phyloP scores from a whole-genome alignment of 2,329 filamentous ascomycete genomes.

The Penicillium digitatum region DNA sequence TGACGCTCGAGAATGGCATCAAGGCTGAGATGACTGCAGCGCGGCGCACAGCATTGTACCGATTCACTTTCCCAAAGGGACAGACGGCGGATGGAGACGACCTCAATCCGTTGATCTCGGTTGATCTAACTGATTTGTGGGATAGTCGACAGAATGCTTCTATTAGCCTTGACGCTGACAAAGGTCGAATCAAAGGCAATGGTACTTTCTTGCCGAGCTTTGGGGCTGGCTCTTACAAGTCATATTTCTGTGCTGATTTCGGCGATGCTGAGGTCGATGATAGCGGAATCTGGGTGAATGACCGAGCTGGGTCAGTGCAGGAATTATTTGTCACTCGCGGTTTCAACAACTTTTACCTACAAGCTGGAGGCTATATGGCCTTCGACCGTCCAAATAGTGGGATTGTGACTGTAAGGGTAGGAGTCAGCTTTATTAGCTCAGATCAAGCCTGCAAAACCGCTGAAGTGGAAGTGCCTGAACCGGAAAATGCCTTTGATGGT shows the following conservation, averaged over 20 bases:
- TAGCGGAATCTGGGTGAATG: conserved; percentile 59
- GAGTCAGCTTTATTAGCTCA: conserved; percentile 62
- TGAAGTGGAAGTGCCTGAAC: conserved; percentile 57
- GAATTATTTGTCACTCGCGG: conserved; percentile 52
- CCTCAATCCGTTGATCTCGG: conserved; percentile 55
- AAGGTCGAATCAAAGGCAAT: conserved; percentile 57
- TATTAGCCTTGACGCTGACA: conserved; percentile 50
- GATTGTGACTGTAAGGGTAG: conserved; percentile 59
- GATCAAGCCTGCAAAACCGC: conserved; percentile 63
- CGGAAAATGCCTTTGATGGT: conserved; percentile 45
- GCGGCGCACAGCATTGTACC: conserved; percentile 58
- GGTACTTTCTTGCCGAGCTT: conserved; percentile 61
- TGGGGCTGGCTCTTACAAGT: conserved; percentile 54
- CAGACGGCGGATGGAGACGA: conserved; percentile 15
- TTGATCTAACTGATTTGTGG: conserved; percentile 61
- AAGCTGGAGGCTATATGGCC: conserved; percentile 59
- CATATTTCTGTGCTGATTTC: conserved; percentile 65
- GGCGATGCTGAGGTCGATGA: conserved; percentile 53
- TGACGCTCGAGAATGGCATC: conserved; percentile 55
- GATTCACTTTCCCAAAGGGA: conserved; percentile 57
- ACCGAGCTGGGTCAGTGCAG: conserved; percentile 52
- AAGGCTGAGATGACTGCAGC: conserved; percentile 61
- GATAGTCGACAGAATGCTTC: conserved; percentile 57
- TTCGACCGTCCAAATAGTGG: conserved; percentile 50
- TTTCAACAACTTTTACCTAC: conserved; percentile 52